These are phyloP conservation scores for Rhinocladiella similis DNA, from an alignment of 2,329 filamentous ascomycete species.

Conservation along the genomic window DNA sequence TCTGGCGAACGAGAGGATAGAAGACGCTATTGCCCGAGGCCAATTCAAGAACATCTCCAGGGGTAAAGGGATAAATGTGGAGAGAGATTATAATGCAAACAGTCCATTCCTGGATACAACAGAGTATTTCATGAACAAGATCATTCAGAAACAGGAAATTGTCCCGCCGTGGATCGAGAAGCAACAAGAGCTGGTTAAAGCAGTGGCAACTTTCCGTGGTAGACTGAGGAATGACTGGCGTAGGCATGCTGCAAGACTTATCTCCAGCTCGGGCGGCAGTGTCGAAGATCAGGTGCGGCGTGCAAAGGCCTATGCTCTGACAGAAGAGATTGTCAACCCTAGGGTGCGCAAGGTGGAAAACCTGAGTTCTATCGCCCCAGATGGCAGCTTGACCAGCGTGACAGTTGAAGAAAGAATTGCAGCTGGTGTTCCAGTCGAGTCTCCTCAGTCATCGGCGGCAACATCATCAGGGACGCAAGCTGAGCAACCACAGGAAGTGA, in stretches of 20 bases:
- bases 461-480: not conserved
- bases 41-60: slow-evolving; percentile 84
- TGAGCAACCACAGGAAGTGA: slow-evolving; percentile 9
- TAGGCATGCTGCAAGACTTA: slow-evolving; percentile 75
- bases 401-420: slow-evolving; percentile 38
- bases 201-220: slow-evolving; percentile 68
- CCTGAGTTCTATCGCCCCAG: slow-evolving; percentile 43
- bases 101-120: slow-evolving; percentile 94
- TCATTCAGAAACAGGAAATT: slow-evolving; percentile 93
- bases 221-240: slow-evolving; percentile 82
- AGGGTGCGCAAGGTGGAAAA: slow-evolving; percentile 45
- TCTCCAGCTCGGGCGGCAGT: slow-evolving; percentile 74
- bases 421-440: slow-evolving; percentile 9
- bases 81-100: slow-evolving; percentile 76
- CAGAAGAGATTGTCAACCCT: slow-evolving; percentile 56
- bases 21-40: slow-evolving; percentile 87
- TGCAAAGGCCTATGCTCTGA: slow-evolving; percentile 72
- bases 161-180: slow-evolving; percentile 99
- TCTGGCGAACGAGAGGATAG: slow-evolving; percentile 87
- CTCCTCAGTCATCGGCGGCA: no score
- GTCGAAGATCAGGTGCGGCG: slow-evolving; percentile 70
- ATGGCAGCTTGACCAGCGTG: slow-evolving; percentile 45
- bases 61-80: slow-evolving; percentile 67
- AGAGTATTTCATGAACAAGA: slow-evolving; percentile 97
- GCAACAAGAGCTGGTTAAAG: slow-evolving; percentile 80